phyloP scores from a whole-genome alignment of 2,329 filamentous ascomycete species.

The Epicoccum nigrum region DNA sequence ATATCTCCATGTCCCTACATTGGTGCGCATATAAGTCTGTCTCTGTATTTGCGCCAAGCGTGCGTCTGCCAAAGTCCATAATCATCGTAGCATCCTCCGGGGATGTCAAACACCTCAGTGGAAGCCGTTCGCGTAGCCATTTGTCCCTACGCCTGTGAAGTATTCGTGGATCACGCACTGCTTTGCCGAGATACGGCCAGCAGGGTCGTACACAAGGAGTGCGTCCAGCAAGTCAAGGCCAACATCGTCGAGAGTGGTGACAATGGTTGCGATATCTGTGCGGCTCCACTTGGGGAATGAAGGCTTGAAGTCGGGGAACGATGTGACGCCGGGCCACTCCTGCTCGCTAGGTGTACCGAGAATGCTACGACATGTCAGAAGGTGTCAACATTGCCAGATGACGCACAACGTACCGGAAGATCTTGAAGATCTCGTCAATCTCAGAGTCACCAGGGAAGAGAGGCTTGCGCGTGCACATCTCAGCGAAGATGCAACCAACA shows the following conservation, averaged over 20 bases:
- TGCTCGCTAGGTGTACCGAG: slow-evolving; percentile 84
- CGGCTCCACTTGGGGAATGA: slow-evolving; percentile 91
- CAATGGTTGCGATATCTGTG: slow-evolving; percentile 68
- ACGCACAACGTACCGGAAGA: slow-evolving; percentile 72
- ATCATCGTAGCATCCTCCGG: slow-evolving; percentile 38
- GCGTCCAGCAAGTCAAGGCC: slow-evolving; percentile 71
- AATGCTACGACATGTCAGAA: slow-evolving; percentile 46
- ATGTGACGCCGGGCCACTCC: slow-evolving; percentile 89
- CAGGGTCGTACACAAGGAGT: slow-evolving; percentile 86
- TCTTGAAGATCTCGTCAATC: slow-evolving; percentile 95
- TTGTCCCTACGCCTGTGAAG: slow-evolving; percentile 65
- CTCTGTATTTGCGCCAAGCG: slow-evolving; percentile 20
- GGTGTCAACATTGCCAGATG: background rate
- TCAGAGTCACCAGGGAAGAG: slow-evolving; percentile 92
- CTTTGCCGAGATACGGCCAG: slow-evolving; percentile 86
- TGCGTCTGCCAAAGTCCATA: slow-evolving; percentile 35
- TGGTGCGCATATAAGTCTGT: slow-evolving; percentile 5
- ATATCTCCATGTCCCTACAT: slow-evolving; percentile 17
- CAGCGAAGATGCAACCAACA: slow-evolving; percentile 90
- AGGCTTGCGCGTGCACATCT: slow-evolving; percentile 94
- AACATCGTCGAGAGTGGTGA: slow-evolving; percentile 73
- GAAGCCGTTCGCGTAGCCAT: slow-evolving; percentile 51
- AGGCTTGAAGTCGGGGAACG: slow-evolving; percentile 90
- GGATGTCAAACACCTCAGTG: slow-evolving; percentile 29
- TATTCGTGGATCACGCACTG: slow-evolving; percentile 84